Base-by-base conservation (phyloP, 1,139 yeast species). In the Geotrichum carabidarum region DNA sequence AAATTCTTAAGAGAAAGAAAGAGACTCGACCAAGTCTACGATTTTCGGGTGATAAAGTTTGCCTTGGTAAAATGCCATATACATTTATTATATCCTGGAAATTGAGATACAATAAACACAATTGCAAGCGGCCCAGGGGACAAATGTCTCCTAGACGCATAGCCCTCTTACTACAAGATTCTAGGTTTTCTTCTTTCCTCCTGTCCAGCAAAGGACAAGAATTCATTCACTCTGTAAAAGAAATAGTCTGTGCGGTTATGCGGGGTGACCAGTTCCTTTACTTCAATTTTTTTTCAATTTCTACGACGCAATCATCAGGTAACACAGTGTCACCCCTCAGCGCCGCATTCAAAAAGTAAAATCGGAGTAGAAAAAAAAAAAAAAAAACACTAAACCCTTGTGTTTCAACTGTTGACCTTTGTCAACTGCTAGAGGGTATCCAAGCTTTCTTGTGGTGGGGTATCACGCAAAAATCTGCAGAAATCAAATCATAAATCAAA, bases 261-360 rank as follows among this genome's bases (percentile, higher is more conserved):
- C 44, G 46, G 46, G 46, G 36, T 43, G 46, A 43, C 47, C 38
- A 34, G 36, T 44, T 44, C 38, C 47, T 44, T 44, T 44, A 31
- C 38, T 32, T 45, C 45, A 45, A 36, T 44, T 27, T 50, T 44
- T 36, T 49, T 30, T 32, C 36, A 18, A n/a, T 11, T n/a, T 38
- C 44, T 34, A 51, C 47, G 43, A 38, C 44, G 54, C 54, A 46
- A 46, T 17, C 42, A 42, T 43, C 36, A 38, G 50, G 43, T 41
- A 44, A 38, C 34, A 30, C 36, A 50, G 44, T 34, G 54, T 50
- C 54, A 50, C 49, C 54, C 47, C 54, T 44, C 44, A 43, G 46
- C 46, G 46, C 36, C 46, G 46, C 43, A 17, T 40, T 17, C 48
- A 47, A 47, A 43, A 43, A 34, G 18, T 12, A 45, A 37, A 53